These are phyloP conservation scores for Pontederia paniculata DNA, from an alignment of 176 grass and related monocot genomes.

Conservation along the genomic window DNA sequence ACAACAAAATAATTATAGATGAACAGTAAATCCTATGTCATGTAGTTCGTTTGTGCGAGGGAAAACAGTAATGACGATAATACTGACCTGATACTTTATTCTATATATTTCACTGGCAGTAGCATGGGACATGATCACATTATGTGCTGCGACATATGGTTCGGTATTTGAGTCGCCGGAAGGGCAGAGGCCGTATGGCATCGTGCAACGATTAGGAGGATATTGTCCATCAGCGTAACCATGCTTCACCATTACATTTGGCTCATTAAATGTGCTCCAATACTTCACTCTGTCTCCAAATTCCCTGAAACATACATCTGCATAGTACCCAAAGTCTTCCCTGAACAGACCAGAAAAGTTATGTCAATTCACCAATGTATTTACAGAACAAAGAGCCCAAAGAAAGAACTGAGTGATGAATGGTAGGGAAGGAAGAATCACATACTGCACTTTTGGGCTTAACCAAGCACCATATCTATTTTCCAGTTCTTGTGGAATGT, in stretches of 20 bases:
- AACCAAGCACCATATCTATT: conserved; percentile 43
- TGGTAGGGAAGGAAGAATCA: background rate
- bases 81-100: conserved; percentile 40
- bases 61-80: background rate
- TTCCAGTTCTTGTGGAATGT: conserved; percentile 38
- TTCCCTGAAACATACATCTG: conserved; percentile 51
- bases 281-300: conserved; percentile 63
- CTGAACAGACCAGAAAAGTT: conserved; percentile 17
- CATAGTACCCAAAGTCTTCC: conserved; percentile 43
- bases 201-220: conserved; percentile 40
- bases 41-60: background rate
- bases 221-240: conserved; percentile 15
- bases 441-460: conserved; percentile 44
- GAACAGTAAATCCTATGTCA: background rate
- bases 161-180: conserved; percentile 49
- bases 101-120: conserved; percentile 43
- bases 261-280: conserved; percentile 55
- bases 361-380: background rate
- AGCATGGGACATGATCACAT: conserved; percentile 65
- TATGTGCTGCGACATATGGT: conserved; percentile 59
- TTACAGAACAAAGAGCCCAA: background rate
- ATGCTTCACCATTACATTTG: conserved; percentile 27
- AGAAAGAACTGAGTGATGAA: background rate
- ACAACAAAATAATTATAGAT: background rate
- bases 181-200: conserved; percentile 37